Percentiles rank a stretch among this genome's conserved stretches.
These are phyloP conservation scores for Funneliformis caledonium DNA, from an alignment of 371 early-diverging fungal genomes.

Conservation along the genomic window DNA sequence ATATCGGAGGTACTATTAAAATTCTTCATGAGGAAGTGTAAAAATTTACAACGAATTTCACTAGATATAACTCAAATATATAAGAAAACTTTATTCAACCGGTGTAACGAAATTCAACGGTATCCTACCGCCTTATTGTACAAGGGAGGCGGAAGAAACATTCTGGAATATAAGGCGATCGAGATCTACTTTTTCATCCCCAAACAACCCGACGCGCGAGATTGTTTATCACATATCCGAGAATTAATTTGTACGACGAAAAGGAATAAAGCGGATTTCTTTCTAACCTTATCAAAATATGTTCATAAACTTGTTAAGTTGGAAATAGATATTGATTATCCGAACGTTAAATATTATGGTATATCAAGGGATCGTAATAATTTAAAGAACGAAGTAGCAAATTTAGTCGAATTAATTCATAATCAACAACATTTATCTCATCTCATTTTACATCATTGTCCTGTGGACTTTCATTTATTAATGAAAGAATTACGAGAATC, in stretches of 20 bases:
- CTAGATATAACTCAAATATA: not conserved
- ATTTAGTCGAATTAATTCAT: not conserved
- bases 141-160: not conserved
- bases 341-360: not conserved
- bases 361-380: not conserved
- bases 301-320: constrained; percentile 1
- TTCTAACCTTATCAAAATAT: constrained; percentile 4
- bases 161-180: not conserved
- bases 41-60: not conserved
- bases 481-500: constrained; percentile 7
- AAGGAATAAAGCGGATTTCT: not conserved
- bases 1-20: not conserved
- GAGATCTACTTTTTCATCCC: not conserved
- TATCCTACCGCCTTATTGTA: not conserved
- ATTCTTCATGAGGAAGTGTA: not conserved
- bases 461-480: not conserved
- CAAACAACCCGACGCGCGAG: not conserved
- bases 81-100: not conserved
- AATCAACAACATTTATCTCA: not conserved
- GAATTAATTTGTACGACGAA: constrained; percentile 36
- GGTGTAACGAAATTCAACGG: not conserved
- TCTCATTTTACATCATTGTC: not conserved
- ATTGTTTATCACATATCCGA: not conserved
- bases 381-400: not conserved
- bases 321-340: not conserved